A percentile compares a stretch with the other conserved stretches of the same genome.
Conservation (phyloP, 169 alveolate genomes). For the Plasmodium reichenowi region DNA sequence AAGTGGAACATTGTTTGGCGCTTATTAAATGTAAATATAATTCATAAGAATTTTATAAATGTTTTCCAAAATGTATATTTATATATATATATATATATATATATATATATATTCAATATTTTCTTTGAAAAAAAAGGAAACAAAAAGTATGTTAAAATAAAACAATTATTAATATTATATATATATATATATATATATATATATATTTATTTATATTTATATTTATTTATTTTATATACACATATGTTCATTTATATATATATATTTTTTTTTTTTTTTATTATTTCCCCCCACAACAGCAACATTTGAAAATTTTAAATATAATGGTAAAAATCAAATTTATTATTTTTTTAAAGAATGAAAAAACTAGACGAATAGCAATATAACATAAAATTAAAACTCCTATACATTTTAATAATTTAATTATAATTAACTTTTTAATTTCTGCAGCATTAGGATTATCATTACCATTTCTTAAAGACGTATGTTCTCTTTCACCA, state of each 20-base stretch:
- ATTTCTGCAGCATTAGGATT: slow-evolving; percentile 19
- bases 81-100: not conserved
- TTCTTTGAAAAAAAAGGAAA: too few species aligned
- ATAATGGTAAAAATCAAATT: slow-evolving; percentile 19
- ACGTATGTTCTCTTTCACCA: not conserved
- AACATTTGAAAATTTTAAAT: slow-evolving; percentile 43
- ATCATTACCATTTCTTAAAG: slow-evolving; percentile 14
- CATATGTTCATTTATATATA: not conserved
- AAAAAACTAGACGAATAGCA: slow-evolving; percentile 11
- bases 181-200: too few species aligned
- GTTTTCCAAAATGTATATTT: not conserved
- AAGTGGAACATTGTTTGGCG: too few species aligned
- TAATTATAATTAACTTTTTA: slow-evolving; percentile 45
- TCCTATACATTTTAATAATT: slow-evolving; percentile 20
- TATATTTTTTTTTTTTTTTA: not conserved
- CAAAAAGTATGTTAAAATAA: slow-evolving; percentile 1
- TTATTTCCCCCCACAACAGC: slow-evolving; percentile 70
- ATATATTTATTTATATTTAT: not conserved
- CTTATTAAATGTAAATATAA: too few species aligned
- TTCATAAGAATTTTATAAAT: too few species aligned
- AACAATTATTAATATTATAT: not conserved
- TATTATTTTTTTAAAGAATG: slow-evolving; percentile 36
- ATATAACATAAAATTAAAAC: slow-evolving; percentile 25
- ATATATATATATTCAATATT: not conserved
- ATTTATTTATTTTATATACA: not conserved